Evolutionary conservation across 495 filamentous ascomycete species (phyloP).

Genomic region (Alectoria sarmentosa): DNA sequence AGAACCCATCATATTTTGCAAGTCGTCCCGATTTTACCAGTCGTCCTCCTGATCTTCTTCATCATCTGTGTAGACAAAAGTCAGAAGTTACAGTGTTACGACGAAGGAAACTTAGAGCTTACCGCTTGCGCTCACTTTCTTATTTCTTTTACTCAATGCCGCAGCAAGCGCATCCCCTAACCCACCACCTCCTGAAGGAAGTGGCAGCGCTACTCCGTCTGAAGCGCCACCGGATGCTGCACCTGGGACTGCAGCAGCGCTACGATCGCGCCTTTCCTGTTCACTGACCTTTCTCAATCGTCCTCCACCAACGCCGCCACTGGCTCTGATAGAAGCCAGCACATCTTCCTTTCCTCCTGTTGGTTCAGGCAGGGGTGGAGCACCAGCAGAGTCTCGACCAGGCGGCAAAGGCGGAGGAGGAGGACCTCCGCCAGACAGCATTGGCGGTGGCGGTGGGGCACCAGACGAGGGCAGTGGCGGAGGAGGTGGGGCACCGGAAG

Average conservation of each 20-base stretch:
- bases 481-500: conserved; percentile 36
- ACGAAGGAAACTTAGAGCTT: conserved; percentile 38
- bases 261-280: conserved; percentile 71
- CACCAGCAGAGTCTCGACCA: conserved; percentile 56
- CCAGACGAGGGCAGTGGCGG: conserved; percentile 35
- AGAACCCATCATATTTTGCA: conserved; percentile 12
- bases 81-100: conserved; percentile 21
- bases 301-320: conserved; percentile 60
- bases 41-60: conserved; percentile 76
- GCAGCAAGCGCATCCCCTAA: conserved; percentile 77
- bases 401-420: conserved; percentile 63
- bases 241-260: conserved; percentile 61
- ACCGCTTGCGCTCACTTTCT: conserved; percentile 88
- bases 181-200: conserved; percentile 47
- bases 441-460: conserved; percentile 41
- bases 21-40: conserved; percentile 38
- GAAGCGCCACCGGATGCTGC: conserved; percentile 47
- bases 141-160: conserved; percentile 70
- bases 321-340: conserved; percentile 73
- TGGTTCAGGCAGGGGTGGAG: conserved; percentile 47
- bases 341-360: conserved; percentile 55
- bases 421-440: conserved; percentile 46
- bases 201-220: conserved; percentile 45
- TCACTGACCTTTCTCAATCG: conserved; percentile 76
- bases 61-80: conserved; percentile 51